phyloP scores from a whole-genome alignment of 306 rosid species.

The Malus orientalis region DNA sequence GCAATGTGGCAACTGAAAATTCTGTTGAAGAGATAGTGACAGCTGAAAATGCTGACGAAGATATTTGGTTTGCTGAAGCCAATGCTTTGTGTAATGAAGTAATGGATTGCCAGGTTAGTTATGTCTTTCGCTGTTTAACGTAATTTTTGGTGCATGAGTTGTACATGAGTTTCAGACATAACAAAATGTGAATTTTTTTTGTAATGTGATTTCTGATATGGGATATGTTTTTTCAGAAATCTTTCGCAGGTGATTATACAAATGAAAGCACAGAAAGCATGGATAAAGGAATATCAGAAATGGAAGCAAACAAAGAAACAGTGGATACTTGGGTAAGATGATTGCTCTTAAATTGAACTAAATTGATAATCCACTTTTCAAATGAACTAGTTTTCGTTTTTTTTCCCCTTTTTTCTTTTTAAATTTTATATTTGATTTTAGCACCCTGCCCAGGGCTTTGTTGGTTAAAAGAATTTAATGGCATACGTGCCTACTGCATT shows the following conservation, averaged over 20 bases:
- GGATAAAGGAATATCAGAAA: not conserved
- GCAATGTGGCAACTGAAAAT: not conserved
- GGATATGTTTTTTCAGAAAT: not conserved
- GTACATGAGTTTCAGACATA: not conserved
- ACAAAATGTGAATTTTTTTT: not conserved
- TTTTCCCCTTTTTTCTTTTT: not conserved
- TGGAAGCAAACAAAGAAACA: not conserved
- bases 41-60: not conserved
- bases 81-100: not conserved
- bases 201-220: not conserved
- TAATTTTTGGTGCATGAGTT: not conserved
- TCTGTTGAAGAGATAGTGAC: not conserved
- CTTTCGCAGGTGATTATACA: not conserved
- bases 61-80: not conserved
- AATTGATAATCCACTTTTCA: not conserved
- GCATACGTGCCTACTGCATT: not conserved
- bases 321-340: not conserved
- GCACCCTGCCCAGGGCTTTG: not conserved
- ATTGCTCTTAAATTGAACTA: not conserved
- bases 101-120: constrained; percentile 11
- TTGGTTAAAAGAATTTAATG: not conserved
- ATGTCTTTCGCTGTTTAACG: not conserved
- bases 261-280: not conserved
- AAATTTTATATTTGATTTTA: not conserved
- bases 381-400: not conserved